Conservation (phyloP, 192 early-diverging fungal species). For the Gaertneriomyces semiglobifer region DNA sequence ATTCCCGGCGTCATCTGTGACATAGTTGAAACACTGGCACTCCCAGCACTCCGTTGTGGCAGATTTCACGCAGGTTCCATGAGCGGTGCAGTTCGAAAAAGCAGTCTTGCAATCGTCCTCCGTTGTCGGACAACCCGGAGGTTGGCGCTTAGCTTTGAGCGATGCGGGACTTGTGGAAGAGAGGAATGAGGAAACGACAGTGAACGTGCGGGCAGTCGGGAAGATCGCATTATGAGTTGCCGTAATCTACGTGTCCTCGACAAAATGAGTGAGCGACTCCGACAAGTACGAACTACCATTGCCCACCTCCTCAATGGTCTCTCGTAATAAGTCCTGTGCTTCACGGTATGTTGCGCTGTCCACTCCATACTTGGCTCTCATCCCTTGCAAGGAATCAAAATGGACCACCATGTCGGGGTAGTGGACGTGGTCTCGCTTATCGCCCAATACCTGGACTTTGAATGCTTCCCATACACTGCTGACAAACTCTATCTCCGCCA, state of each 20-base stretch:
- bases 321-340: too few relatives aligned
- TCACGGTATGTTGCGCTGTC: too few relatives aligned
- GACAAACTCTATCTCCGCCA: constrained; percentile 25
- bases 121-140: background rate
- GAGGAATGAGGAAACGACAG: too few relatives aligned
- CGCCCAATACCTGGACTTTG: background rate
- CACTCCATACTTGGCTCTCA: too few relatives aligned
- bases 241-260: too few relatives aligned
- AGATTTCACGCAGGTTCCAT: constrained; percentile 25
- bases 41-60: constrained; percentile 18
- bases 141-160: too few relatives aligned
- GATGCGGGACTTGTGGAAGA: too few relatives aligned
- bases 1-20: constrained; percentile 29
- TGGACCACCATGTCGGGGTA: background rate
- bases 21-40: constrained; percentile 29
- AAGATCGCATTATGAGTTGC: too few relatives aligned
- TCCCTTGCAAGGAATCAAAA: background rate
- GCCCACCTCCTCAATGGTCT: too few relatives aligned
- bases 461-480: constrained; percentile 23
- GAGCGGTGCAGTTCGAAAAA: constrained; percentile 32
- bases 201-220: too few relatives aligned
- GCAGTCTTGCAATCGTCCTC: background rate
- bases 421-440: background rate
- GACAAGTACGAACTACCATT: too few relatives aligned
- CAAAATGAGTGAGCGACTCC: too few relatives aligned